These are phyloP conservation scores for Gossypium schwendimanii DNA, from an alignment of 441 rosid species.

Conservation along the genomic window DNA sequence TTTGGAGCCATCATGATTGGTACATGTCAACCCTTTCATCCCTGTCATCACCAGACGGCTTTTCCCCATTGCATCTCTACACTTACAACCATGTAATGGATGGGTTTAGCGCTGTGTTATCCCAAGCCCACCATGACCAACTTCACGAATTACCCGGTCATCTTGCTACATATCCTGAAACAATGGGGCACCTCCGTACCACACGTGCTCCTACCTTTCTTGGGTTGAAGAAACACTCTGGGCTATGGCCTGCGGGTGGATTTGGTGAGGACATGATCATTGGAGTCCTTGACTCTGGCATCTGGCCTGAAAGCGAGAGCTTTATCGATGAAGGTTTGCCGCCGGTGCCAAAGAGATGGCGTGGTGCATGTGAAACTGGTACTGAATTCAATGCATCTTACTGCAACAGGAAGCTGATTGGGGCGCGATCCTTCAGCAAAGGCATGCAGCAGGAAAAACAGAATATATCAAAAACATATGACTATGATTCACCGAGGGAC, in stretches of 20 bases:
- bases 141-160: constrained; percentile 29
- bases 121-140: constrained; percentile 31
- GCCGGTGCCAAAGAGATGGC: constrained; percentile 26
- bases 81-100: constrained; percentile 38
- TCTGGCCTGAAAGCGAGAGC: constrained; percentile 30
- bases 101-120: constrained; percentile 43
- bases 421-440: constrained; percentile 24
- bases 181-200: constrained; percentile 26
- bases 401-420: constrained; percentile 30
- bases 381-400: constrained; percentile 22
- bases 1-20: constrained; percentile 37
- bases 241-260: constrained; percentile 24
- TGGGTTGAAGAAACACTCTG: constrained; percentile 15
- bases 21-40: constrained; percentile 34
- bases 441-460: constrained; percentile 17
- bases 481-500: constrained; percentile 29
- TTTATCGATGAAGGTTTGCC: constrained; percentile 25
- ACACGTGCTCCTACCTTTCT: constrained; percentile 20
- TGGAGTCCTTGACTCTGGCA: constrained; percentile 25
- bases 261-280: constrained; percentile 23
- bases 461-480: constrained; percentile 12
- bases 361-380: constrained; percentile 19
- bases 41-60: constrained; percentile 24
- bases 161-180: constrained; percentile 35
- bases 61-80: constrained; percentile 35